Evolutionary conservation across 768 basidiomycete species (phyloP).

Genomic region (Russula sp.): DNA sequence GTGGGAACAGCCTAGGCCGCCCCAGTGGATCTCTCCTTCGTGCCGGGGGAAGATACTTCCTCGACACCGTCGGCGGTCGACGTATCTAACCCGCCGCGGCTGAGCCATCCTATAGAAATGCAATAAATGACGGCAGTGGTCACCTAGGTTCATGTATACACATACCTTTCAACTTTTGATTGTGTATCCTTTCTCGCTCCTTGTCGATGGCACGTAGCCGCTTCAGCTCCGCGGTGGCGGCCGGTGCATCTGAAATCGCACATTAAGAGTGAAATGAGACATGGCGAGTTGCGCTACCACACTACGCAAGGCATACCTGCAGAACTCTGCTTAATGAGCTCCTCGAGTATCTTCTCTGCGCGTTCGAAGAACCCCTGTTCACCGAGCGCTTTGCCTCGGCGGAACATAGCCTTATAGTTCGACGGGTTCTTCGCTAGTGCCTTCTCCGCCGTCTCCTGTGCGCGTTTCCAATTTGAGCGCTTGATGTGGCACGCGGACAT

Average conservation of each 20-base stretch:
- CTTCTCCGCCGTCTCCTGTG: conserved; percentile 77
- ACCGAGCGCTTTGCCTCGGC: conserved; percentile 74
- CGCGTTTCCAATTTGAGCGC: conserved; percentile 72
- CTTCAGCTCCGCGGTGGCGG: conserved; percentile 58
- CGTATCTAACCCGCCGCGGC: conserved; percentile 11
- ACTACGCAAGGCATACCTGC: conserved; percentile 38
- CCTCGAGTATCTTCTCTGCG: conserved; percentile 57
- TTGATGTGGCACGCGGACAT: conserved; percentile 83
- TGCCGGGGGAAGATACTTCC: conserved; percentile 14
- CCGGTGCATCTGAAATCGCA: conserved; percentile 41
- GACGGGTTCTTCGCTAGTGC: conserved; percentile 67
- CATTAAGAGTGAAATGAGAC: not conserved
- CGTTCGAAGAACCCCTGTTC: conserved; percentile 74
- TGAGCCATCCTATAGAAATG: conserved; percentile 18
- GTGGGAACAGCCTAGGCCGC: not conserved
- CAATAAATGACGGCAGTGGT: not conserved
- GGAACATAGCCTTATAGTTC: conserved; percentile 74
- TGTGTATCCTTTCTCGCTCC: conserved; percentile 57
- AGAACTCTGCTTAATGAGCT: conserved; percentile 58
- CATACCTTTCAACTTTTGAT: conserved; percentile 69
- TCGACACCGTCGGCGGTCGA: conserved; percentile 7
- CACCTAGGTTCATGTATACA: not conserved
- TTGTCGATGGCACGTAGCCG: conserved; percentile 58
- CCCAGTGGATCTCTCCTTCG: not conserved
- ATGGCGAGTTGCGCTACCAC: not conserved